These are phyloP conservation scores for Trichocladium antarcticum DNA, from an alignment of 495 filamentous ascomycete species.

Conservation along the genomic window DNA sequence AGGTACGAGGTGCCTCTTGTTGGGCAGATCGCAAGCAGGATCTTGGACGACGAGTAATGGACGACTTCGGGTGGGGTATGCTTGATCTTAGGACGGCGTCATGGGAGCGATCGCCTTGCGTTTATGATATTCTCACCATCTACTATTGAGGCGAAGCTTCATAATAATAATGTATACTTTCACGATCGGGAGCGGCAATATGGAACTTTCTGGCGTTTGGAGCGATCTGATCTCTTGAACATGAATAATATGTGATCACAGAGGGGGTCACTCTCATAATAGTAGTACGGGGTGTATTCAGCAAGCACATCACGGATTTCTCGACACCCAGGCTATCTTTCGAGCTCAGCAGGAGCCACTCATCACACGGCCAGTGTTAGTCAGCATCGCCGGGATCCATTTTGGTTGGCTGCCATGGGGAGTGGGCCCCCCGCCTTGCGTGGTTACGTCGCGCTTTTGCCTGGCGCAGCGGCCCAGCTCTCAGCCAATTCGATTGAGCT, in stretches of 20 bases:
- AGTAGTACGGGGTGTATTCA: too few species aligned
- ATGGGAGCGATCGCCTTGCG: not conserved
- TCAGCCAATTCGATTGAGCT: slow-evolving; percentile 20
- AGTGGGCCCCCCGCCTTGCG: slow-evolving; percentile 13
- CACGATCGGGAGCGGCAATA: too few species aligned
- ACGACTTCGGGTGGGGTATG: not conserved
- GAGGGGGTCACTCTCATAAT: too few species aligned
- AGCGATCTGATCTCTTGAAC: too few species aligned
- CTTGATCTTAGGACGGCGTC: not conserved
- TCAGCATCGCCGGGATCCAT: slow-evolving; percentile 1
- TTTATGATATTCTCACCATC: not conserved
- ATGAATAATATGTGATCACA: too few species aligned
- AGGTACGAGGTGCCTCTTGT: slow-evolving; percentile 82
- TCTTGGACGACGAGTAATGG: slow-evolving; percentile 77
- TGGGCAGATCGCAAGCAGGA: slow-evolving; percentile 71
- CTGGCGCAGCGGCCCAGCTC: slow-evolving; percentile 20
- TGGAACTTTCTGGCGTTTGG: too few species aligned
- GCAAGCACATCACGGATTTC: too few species aligned
- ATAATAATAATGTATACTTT: too few species aligned
- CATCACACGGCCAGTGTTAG: not conserved
- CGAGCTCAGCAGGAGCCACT: too few species aligned
- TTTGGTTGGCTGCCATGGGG: slow-evolving; percentile 5
- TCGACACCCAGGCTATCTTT: too few species aligned
- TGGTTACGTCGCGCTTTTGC: slow-evolving; percentile 34
- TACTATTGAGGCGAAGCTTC: too few species aligned